phyloP scores from a whole-genome alignment of 75 land plant genomes.

The Pseudotsuga menziesii region DNA sequence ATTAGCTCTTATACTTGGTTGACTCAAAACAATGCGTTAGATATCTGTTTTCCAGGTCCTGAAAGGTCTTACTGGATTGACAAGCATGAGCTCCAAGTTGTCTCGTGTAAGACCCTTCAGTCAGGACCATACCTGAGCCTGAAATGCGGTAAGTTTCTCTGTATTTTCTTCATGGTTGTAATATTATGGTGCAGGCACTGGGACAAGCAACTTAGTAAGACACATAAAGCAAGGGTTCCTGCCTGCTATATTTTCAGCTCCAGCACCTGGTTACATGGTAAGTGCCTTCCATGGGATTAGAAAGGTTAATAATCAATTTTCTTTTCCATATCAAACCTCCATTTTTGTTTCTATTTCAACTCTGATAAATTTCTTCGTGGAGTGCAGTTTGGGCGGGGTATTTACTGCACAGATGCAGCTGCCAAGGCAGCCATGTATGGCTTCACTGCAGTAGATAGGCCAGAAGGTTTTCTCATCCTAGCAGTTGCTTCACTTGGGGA shows the following conservation, averaged over 20 bases:
- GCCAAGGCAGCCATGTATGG: slow-evolving; percentile 72
- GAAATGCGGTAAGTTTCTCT: not conserved
- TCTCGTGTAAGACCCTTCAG: not conserved
- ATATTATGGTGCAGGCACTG: slow-evolving; percentile 22
- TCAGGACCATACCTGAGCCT: not conserved
- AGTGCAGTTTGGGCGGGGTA: slow-evolving; percentile 63
- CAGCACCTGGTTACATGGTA: slow-evolving; percentile 76
- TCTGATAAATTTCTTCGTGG: not conserved
- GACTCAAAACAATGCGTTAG: not conserved
- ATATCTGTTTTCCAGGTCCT: not conserved
- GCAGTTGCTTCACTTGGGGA: slow-evolving; percentile 62
- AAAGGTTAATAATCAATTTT: not conserved
- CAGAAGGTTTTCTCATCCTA: slow-evolving; percentile 73
- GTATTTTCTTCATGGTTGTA: not conserved
- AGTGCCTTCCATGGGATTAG: not conserved
- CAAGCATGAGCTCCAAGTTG: not conserved
- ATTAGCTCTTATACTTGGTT: not conserved
- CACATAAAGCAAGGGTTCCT: slow-evolving; percentile 50
- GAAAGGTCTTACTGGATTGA: not conserved
- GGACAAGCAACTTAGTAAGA: slow-evolving; percentile 59
- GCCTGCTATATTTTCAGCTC: slow-evolving; percentile 44
- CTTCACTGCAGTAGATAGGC: slow-evolving; percentile 68
- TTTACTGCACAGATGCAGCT: slow-evolving; percentile 72
- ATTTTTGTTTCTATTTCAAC: no score
- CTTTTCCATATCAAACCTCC: no score